These are phyloP conservation scores for Eucalyptus curtisii DNA, from an alignment of 345 rosid species.

Conservation along the genomic window DNA sequence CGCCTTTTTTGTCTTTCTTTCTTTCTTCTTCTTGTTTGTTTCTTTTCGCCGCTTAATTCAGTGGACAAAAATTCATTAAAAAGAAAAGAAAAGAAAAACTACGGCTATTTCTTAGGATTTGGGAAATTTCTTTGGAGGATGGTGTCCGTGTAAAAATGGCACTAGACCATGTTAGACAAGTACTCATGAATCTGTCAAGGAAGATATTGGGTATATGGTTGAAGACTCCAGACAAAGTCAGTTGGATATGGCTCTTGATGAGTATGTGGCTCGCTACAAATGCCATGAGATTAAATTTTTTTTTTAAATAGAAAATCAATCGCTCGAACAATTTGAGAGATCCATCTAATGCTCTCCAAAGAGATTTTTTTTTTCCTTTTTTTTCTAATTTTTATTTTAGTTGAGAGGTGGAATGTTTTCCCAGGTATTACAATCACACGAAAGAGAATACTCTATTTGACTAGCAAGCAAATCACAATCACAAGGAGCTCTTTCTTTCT, in stretches of 20 bases:
- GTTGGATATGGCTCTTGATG: neutral
- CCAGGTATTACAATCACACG: neutral
- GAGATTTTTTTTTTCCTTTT: neutral
- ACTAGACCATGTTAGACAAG: neutral
- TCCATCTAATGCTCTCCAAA: neutral
- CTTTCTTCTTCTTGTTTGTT: neutral
- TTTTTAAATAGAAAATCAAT: too few species aligned
- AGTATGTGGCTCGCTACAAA: neutral
- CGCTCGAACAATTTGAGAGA: neutral
- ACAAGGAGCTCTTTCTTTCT: neutral
- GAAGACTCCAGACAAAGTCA: neutral
- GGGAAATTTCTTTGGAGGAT: neutral
- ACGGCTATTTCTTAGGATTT: neutral
- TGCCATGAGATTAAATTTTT: too few species aligned
- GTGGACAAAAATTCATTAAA: neutral
- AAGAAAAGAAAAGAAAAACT: fast-evolving
- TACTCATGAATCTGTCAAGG: neutral
- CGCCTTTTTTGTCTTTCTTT: too few species aligned
- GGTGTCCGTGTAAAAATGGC: neutral
- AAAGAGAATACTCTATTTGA: neutral
- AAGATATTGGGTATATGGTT: neutral
- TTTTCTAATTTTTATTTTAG: too few species aligned
- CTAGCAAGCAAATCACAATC: neutral
- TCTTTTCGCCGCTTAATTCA: neutral
- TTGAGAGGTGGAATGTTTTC: neutral